Evolutionary conservation across 2,329 filamentous ascomycete genomes (phyloP), one percentile per base, ranked within the genome.

Genomic region (Cordyceps tenuipes): DNA sequence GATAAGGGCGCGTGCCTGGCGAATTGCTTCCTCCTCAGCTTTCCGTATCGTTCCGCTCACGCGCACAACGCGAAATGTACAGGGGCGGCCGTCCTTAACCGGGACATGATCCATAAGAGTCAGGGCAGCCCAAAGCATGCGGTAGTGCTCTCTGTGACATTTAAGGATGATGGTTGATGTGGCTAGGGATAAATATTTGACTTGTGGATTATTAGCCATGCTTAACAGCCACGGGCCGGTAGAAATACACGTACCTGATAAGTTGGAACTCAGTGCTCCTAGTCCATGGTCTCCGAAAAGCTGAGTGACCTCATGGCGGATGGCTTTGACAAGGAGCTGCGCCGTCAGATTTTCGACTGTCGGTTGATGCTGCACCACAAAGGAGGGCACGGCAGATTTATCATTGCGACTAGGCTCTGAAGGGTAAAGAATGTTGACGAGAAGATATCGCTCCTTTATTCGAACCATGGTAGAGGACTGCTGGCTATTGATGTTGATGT

Each of bases 1-100:
- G 62, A 96, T 86, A 60, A 91, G 82, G 60, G 80, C 78, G 66
- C 88, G 86, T 47, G 91, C 90, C 62, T 90, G 81, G 4, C 86
- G 82, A 67, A 97, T 88, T 41, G 91, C 91, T 72, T 96, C 92
- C 70, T 96, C 87, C 73, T 97, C 92, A 2, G 86, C 88, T 73
- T 96, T 96, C 66, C 87, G 87, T 68, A 99, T 96, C 3, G 94
- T 99, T 17, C 93, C 94, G 64, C 90, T 94, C 15, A 97, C 90
- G 63, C 90, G 82, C 7, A 96, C 84, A 15, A 99, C 91, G 50
- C 87, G 85, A 63, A 96, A 89, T 1, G 93, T 87, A 68, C 92
- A 96, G 0, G 83, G 79, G 61, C 80, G 78, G 26, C 83, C 82
- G 68, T 77, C 79, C 61, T 75, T 80, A 2, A 81, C 73, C 8